Evolutionary conservation across 495 filamentous ascomycete genomes (phyloP), one percentile per base, ranked within the genome.

Genomic region (Haplographium delicatum): DNA sequence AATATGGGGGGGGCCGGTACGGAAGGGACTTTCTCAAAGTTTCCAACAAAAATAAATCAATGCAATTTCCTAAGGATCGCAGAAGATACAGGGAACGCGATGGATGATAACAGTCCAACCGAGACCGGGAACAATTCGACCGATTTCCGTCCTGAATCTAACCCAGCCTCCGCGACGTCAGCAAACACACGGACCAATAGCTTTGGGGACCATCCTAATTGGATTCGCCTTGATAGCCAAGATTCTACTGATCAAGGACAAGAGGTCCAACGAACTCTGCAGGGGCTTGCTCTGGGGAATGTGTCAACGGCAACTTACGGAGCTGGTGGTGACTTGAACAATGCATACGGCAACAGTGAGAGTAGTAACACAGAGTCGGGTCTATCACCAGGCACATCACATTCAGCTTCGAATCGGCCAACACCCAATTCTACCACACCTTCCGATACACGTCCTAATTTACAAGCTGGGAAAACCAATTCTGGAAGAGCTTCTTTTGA

Each of bases 361-460:
- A 50, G 42, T 30, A 59, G 48, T 37, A 47, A 43, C 27, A 42
- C 26, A 19, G 56, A 59, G 27, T 26, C 39, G 1, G 49, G 54
- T 9, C 33, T 58, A 7, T 58, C 55, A 20, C 59, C 59, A 51
- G 49, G 49, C 69, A 74, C 59, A 59, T n/a, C 66, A 51, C 23
- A 66, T 58, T 53, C 67, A 58, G 15, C 62, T 13, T 77, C 73
- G 0, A 71, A 70, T 44, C 62, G 71, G 31, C 72, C 64, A 4
- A 79, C 75, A 16, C 76, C 75, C 5, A 79, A 72, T 49, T 76
- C 76, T n/a, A 72, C 71, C 57, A 69, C 59, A 5, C 65, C 67
- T 11, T 74, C 72, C 1, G 72, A 76, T 5, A 63, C 44, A 58
- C 62, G 15, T 55, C 63, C 24, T 56, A 61, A 34, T 47, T 62